Evolutionary conservation across 768 basidiomycete genomes (phyloP), one percentile per base, ranked within the genome.

Genomic region (Leucogyrophana mollusca): DNA sequence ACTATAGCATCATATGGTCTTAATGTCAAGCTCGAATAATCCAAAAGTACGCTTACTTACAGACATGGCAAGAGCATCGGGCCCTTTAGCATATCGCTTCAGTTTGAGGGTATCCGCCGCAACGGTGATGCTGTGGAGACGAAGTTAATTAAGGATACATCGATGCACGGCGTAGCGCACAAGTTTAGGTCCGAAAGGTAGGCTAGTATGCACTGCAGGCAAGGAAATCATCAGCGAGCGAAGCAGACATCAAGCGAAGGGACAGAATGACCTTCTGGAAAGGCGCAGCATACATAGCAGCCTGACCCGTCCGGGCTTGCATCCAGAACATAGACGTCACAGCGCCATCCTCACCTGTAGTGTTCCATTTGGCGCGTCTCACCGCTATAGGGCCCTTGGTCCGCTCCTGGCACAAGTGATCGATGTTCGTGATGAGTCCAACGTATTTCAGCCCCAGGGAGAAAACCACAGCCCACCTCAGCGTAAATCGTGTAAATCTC

Each of bases 161-260:
- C 22, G 16, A n/a, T 34, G 48, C n/a, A 38, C 36, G 30, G 34
- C 8, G 46, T 46, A 14, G 68, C 85, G 34, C 61, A 90, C 90
- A 93, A 85, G 54, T 83, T 73, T 17, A 87, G 59, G 61, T 93
- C 90, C 4, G 89, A 90, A 36, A 90, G 71, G 55, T 90, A 93
- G 17, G 80, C 78, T 43, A 92, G 66, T 43, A 91, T 90, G 58
- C 86, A 89, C 87, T 89, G 45, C 3, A 39, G 11, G 34, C 38
- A 17, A 21, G n/a, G 33, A 43, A 27, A 45, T 34, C 1, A 24
- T 14, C 30, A 44, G 38, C 18, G 41, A 4, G 18, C 37, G 9
- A 40, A 39, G 32, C 11, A 2, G 18, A 6, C 51, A 46, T 14
- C 9, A 36, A 16, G 22, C 5, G 25, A 21, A 3, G 3, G 3